Percentiles rank a stretch among this genome's conserved stretches.
These are phyloP conservation scores for Saccharomycopsis microspora DNA, from an alignment of 805 yeast genomes.

Conservation along the genomic window DNA sequence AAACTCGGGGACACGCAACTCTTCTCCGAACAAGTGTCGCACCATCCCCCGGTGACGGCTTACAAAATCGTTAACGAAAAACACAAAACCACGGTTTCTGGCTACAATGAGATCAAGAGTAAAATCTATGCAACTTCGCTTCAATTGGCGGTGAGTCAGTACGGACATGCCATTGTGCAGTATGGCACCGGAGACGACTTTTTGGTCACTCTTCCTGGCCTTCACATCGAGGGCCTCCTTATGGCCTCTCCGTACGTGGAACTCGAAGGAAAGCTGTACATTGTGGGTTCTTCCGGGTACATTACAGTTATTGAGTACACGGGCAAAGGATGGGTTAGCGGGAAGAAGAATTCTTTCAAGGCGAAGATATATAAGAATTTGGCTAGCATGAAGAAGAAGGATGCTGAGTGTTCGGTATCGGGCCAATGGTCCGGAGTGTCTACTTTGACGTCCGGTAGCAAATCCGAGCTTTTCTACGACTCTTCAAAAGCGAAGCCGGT, in stretches of 20 bases:
- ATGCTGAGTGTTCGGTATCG: conserved; percentile 63
- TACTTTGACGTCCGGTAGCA: conserved; percentile 44
- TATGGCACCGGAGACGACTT: conserved; percentile 56
- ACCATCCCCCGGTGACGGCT: conserved; percentile 97
- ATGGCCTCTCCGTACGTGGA: conserved; percentile 92
- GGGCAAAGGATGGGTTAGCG: conserved; percentile 92
- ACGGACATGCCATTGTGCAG: conserved; percentile 76
- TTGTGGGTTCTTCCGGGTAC: conserved; percentile 76
- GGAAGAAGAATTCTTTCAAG: conserved; percentile 88
- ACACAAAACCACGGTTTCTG: conserved; percentile 61
- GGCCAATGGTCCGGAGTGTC: conserved; percentile 93
- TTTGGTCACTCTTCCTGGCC: conserved; percentile 81
- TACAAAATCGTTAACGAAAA: conserved; percentile 70
- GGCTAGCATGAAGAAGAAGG: conserved; percentile 37
- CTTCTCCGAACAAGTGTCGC: conserved; percentile 87
- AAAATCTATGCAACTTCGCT: conserved; percentile 57
- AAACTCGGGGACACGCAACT: conserved; percentile 67
- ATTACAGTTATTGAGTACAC: conserved; percentile 62
- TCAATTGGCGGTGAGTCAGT: conserved; percentile 79
- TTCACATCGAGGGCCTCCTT: conserved; percentile 88
- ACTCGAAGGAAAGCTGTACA: conserved; percentile 77
- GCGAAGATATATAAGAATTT: conserved; percentile 60
- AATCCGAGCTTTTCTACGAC: conserved; percentile 41
- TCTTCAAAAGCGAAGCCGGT: conserved; percentile 40
- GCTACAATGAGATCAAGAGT: conserved; percentile 84